phyloP scores from a whole-genome alignment of 495 filamentous ascomycete genomes.

The Hypoxylon rickii region DNA sequence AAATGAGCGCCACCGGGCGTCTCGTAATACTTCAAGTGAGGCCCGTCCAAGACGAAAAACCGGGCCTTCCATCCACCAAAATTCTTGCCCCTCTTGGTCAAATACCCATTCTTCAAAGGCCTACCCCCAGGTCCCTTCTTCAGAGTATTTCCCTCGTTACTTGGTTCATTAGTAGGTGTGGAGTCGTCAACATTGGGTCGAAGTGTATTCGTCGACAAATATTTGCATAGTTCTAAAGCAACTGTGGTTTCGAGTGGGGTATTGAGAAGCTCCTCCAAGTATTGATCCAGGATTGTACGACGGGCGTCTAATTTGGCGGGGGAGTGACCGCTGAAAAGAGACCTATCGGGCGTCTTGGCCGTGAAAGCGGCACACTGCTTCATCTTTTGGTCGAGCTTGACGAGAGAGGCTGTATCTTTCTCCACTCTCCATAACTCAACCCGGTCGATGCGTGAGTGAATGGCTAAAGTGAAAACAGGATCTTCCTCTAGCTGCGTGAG shows the following conservation, averaged over 20 bases:
- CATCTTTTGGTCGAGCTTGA: conserved; percentile 77
- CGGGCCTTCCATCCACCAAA: conserved; percentile 99
- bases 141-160: conserved; percentile 44
- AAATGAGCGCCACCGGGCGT: conserved; percentile 83
- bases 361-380: conserved; percentile 70
- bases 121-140: conserved; percentile 63
- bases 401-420: conserved; percentile 83
- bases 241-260: conserved; percentile 77
- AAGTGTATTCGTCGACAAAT: conserved; percentile 83
- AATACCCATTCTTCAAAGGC: conserved; percentile 82
- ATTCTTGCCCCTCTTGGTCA: conserved; percentile 96
- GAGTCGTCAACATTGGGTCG: conserved; percentile 73
- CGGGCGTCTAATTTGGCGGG: conserved; percentile 92
- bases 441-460: conserved; percentile 77
- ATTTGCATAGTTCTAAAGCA: conserved; percentile 83
- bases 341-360: conserved; percentile 76
- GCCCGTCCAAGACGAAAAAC: conserved; percentile 90
- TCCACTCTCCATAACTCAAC: conserved; percentile 90
- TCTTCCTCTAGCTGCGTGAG: conserved; percentile 78
- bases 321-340: conserved; percentile 88
- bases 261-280: conserved; percentile 82
- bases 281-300: conserved; percentile 77
- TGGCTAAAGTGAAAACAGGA: conserved; percentile 88
- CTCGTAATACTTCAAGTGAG: conserved; percentile 90
- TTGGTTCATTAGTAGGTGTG: conserved; percentile 47